A percentile compares a stretch with the other conserved stretches of the same genome.
phyloP scores from a whole-genome alignment of 1,284 basidiomycete species.

The Ceratobasidium sp. region DNA sequence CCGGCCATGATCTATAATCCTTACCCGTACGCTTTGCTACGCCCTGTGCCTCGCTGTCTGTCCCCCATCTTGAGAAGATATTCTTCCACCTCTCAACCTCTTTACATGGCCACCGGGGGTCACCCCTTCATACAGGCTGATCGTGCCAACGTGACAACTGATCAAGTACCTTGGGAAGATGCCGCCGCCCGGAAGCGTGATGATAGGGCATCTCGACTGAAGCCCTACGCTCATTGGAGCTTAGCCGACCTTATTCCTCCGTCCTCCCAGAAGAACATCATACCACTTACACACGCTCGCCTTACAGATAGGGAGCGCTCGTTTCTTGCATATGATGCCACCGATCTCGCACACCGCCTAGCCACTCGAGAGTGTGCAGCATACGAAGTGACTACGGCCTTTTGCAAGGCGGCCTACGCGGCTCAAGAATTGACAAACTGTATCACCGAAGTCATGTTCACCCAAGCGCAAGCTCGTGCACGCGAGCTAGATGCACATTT shows the following conservation, averaged over 20 bases:
- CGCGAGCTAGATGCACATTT: conserved; percentile 52
- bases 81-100: too few relatives aligned
- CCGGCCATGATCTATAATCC: too few relatives aligned
- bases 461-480: conserved; percentile 52
- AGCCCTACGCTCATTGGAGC: conserved; percentile 18
- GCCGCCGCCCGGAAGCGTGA: conserved; percentile 42
- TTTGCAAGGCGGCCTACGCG: conserved; percentile 48
- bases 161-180: conserved; percentile 49
- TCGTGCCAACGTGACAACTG: too few relatives aligned
- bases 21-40: too few relatives aligned
- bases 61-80: too few relatives aligned
- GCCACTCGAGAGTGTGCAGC: conserved; percentile 45
- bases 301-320: conserved; percentile 42
- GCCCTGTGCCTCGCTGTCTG: too few relatives aligned
- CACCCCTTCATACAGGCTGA: too few relatives aligned
- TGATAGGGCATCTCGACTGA: conserved; percentile 28
- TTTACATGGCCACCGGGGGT: too few relatives aligned
- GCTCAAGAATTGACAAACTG: conserved; percentile 53
- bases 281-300: conserved; percentile 8
- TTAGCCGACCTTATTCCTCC: conserved; percentile 10
- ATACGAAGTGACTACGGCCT: conserved; percentile 48
- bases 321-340: conserved; percentile 46
- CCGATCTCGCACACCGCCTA: conserved; percentile 46
- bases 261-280: conserved; percentile 31
- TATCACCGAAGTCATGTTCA: conserved; percentile 55